Percentiles rank a stretch among this genome's conserved stretches.
Evolutionary conservation across 345 rosid species (phyloP).

Genomic region (Garcia nutans): DNA sequence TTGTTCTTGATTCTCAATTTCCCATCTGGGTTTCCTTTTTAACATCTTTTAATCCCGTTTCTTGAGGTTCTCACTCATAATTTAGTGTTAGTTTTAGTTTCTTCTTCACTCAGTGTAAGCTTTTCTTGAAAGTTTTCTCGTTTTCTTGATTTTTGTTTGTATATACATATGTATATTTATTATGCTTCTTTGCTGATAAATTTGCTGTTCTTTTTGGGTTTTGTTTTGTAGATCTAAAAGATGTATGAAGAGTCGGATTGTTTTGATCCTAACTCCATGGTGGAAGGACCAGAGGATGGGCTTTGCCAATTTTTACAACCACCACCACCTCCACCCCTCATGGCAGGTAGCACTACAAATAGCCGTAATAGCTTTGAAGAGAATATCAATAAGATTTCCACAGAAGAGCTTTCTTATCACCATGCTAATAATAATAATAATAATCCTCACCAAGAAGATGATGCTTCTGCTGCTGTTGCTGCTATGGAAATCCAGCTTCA

Average conservation of each 20-base stretch:
- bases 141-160: too few relatives aligned
- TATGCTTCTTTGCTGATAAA: not conserved
- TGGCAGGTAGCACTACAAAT: slow-evolving; percentile 31
- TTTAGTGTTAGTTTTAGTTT: too few relatives aligned
- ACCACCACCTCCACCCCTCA: slow-evolving; percentile 1
- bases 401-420: slow-evolving; percentile 34
- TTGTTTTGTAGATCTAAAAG: not conserved
- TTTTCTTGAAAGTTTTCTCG: not conserved
- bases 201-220: not conserved
- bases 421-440: slow-evolving; percentile 9
- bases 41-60: not conserved
- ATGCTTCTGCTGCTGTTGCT: slow-evolving; percentile 19
- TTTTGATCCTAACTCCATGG: slow-evolving; percentile 42
- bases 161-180: too few relatives aligned
- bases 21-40: not conserved
- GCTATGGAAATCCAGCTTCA: slow-evolving; percentile 41
- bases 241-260: slow-evolving; percentile 48
- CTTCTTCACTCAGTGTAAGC: not conserved
- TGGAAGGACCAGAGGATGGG: slow-evolving; percentile 30
- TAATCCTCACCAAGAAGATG: slow-evolving; percentile 16
- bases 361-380: slow-evolving; percentile 41
- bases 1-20: not conserved
- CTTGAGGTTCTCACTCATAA: not conserved
- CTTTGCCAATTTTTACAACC: slow-evolving; percentile 19
- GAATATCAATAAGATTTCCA: slow-evolving; percentile 7